Evolutionary conservation across 495 filamentous ascomycete species (phyloP), one percentile per base, ranked within the genome.

Genomic region (Hypomontagnella submonticulosa): DNA sequence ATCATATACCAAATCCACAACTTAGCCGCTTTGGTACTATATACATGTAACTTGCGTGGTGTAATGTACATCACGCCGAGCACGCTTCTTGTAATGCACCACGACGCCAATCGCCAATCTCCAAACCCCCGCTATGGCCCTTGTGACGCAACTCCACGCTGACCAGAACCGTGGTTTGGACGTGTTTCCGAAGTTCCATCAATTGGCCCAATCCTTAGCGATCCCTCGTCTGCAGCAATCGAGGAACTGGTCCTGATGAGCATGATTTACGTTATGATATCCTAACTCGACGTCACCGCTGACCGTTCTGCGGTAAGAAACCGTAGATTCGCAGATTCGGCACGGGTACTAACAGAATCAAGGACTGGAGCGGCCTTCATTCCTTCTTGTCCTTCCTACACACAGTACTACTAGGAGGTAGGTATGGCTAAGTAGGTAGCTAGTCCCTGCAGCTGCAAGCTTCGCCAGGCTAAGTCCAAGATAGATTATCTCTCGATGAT

Each of bases 51-150:
- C 27, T 13, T 55, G 38, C 12, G 11, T 53, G 47, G 4, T 51
- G 16, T 40, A 32, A 37, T 37, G 12, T 55, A 41, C 27, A 13
- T 42, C 34, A 44, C 16, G 27, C 34, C 5, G 33, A 9, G 27
- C 36, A 10, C 30, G 51, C 38, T 32, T 27, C 37, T 32, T 52
- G 44, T 27, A 4, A 46, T 57, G 57, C 57, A 40, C 47, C 34
- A 61, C 53, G 33, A 43, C 52, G 58, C 42, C 43, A 27, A 27
- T 27, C 23, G 23, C 23, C 23, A 63, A 63, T 63, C 65, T 56
- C 65, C 65, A n/a, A n/a, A 63, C 65, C 65, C 65, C 65, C 65
- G 49, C 65, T 58, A 30, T 57, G 38, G 49, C 41, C 43, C 32
- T 54, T 68, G 59, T 68, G 59, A 63, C 65, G 42, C 51, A 50